Evolutionary conservation across 495 filamentous ascomycete species (phyloP).

Genomic region (Neurospora sp.): DNA sequence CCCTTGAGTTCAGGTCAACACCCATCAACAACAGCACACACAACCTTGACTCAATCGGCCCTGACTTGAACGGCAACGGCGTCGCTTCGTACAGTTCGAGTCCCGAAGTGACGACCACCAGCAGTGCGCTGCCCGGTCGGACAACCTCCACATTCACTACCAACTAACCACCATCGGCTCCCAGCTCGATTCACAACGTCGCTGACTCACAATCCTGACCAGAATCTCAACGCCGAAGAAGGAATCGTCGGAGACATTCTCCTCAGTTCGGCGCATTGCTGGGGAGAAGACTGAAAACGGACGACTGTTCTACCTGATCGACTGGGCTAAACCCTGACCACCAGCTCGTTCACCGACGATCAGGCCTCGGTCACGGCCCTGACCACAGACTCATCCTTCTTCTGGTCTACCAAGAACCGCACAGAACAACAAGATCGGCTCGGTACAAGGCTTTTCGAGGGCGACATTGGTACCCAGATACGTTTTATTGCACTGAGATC

Average conservation of each 20-base stretch:
- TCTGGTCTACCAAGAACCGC: background rate
- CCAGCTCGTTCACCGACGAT: constrained; percentile 74
- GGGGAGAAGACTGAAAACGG: too few species aligned
- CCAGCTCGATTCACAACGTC: constrained; percentile 14
- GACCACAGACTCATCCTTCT: background rate
- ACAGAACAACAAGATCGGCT: background rate
- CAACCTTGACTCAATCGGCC: constrained; percentile 5
- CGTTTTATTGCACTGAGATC: background rate
- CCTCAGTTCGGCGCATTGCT: too few species aligned
- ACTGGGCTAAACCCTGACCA: constrained; percentile 48
- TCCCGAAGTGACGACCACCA: constrained; percentile 32
- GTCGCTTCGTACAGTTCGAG: constrained; percentile 12
- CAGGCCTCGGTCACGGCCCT: constrained; percentile 55
- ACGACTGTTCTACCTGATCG: too few species aligned
- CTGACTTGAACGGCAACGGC: constrained; percentile 24
- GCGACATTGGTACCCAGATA: background rate
- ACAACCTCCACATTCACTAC: constrained; percentile 40
- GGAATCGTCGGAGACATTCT: too few species aligned
- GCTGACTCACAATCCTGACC: constrained; percentile 16
- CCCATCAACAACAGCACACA: constrained; percentile 18
- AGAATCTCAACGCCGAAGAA: constrained; percentile 41
- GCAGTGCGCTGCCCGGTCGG: constrained; percentile 41
- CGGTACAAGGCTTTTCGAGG: background rate
- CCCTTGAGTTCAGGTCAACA: background rate
- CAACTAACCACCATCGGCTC: constrained; percentile 12